Conservation (phyloP, 495 filamentous ascomycete species). For the Xylaria sp. region DNA sequence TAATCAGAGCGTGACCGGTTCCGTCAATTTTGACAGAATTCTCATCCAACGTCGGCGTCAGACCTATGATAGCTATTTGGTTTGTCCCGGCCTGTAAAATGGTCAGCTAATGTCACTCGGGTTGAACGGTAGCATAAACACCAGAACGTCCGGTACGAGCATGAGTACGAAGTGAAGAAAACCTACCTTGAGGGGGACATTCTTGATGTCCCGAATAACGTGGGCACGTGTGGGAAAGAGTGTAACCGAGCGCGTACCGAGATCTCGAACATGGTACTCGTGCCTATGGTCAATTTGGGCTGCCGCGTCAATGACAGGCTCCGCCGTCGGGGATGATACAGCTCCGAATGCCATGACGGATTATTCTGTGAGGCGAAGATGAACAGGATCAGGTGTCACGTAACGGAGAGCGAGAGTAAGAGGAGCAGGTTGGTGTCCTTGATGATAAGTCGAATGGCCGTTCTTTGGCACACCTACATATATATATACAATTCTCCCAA, state of each 20-base stretch:
- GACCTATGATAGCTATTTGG: constrained; percentile 69
- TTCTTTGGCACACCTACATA: no score
- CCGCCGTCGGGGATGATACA: not conserved
- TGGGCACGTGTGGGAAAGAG: constrained; percentile 68
- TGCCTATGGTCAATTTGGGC: constrained; percentile 48
- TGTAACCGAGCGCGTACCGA: constrained; percentile 63
- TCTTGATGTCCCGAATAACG: constrained; percentile 67
- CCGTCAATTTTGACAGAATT: constrained; percentile 76
- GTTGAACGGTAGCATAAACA: not conserved
- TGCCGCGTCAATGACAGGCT: not conserved
- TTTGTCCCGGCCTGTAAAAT: constrained; percentile 61
- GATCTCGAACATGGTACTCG: constrained; percentile 58
- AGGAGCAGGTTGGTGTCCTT: not conserved
- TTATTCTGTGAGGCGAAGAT: not conserved
- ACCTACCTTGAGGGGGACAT: constrained; percentile 62
- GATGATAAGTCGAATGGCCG: not conserved
- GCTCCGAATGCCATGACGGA: not conserved
- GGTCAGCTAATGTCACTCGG: not conserved
- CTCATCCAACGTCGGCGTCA: constrained; percentile 68
- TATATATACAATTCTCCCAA: not conserved
- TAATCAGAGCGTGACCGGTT: constrained; percentile 66
- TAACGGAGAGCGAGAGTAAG: not conserved
- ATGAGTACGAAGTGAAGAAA: not conserved
- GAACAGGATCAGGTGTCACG: no score
- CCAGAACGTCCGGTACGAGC: not conserved